Conservation (phyloP, 106 monocot genomes). For the Acorus calamus region DNA sequence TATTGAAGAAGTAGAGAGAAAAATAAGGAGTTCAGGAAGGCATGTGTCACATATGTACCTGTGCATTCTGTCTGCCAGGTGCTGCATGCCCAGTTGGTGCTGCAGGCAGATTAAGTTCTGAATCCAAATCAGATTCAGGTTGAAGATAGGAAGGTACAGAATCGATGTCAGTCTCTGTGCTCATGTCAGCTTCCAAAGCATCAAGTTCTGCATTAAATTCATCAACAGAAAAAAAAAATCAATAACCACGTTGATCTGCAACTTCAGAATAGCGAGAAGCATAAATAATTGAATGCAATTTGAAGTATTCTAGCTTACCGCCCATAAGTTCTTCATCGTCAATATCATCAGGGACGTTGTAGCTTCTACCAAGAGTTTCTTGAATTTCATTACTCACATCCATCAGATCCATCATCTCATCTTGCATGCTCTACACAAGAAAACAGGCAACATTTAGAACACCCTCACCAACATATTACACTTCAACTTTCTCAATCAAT, state of each 20-base stretch:
- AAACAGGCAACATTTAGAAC: neutral
- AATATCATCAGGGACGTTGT: conserved; percentile 92
- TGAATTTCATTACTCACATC: conserved; percentile 90
- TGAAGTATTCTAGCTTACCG: conserved; percentile 30
- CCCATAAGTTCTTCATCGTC: conserved; percentile 99
- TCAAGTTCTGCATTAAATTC: conserved; percentile 63
- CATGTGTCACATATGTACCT: conserved; percentile 18
- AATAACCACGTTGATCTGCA: neutral
- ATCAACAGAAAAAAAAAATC: neutral
- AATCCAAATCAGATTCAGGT: conserved; percentile 71
- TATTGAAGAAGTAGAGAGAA: too few relatives aligned
- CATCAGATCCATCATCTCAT: conserved; percentile 99
- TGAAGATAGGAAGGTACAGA: conserved; percentile 90
- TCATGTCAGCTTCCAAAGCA: conserved; percentile 97
- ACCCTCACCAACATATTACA: too few relatives aligned
- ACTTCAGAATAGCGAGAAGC: too few relatives aligned
- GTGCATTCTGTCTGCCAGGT: conserved; percentile 26
- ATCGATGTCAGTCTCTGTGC: conserved; percentile 58
- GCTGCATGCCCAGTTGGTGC: conserved; percentile 56
- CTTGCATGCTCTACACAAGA: conserved; percentile 75
- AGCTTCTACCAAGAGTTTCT: conserved; percentile 94
- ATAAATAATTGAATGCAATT: too few relatives aligned
- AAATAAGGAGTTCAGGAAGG: too few relatives aligned
- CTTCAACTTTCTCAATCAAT: neutral
- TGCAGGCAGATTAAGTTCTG: conserved; percentile 67